Percentiles rank a stretch among this genome's conserved stretches.
These are phyloP conservation scores for Draba incana DNA, from an alignment of 345 rosid genomes.

Conservation along the genomic window DNA sequence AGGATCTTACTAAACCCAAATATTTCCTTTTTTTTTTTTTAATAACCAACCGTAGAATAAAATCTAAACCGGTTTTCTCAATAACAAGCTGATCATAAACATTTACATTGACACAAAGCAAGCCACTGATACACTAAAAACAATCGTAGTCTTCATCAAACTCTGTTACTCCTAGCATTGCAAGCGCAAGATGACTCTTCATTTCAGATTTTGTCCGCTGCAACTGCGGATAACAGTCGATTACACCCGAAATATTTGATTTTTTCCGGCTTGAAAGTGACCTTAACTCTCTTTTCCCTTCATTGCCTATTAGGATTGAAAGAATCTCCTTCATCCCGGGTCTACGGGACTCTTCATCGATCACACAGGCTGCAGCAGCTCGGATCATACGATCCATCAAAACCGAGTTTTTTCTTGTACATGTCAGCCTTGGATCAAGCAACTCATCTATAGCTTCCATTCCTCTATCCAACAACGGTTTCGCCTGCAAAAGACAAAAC, in stretches of 20 bases:
- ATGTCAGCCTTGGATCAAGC: constrained; percentile 60
- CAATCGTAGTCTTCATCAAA: constrained; percentile 68
- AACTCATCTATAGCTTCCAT: constrained; percentile 65
- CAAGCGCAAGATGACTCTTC: constrained; percentile 83
- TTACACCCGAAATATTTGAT: constrained; percentile 58
- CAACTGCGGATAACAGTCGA: constrained; percentile 63
- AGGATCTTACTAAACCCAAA: not conserved
- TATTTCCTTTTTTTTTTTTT: not conserved
- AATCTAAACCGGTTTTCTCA: not conserved
- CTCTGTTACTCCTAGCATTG: constrained; percentile 85
- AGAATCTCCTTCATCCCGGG: constrained; percentile 62
- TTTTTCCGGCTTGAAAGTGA: constrained; percentile 47
- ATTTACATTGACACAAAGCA: not conserved
- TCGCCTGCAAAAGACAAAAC: constrained; percentile 55
- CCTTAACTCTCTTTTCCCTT: constrained; percentile 36
- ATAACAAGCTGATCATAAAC: not conserved
- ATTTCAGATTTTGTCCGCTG: constrained; percentile 76
- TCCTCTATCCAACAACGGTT: constrained; percentile 71
- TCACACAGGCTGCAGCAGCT: constrained; percentile 78
- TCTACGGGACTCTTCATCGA: constrained; percentile 70
- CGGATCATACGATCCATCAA: constrained; percentile 64
- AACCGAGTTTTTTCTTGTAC: constrained; percentile 44
- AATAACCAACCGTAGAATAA: not conserved
- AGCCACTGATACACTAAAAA: constrained; percentile 36
- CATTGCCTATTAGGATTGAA: constrained; percentile 64